These are phyloP conservation scores for Gossypium australe DNA, from an alignment of 345 rosid genomes.

Conservation along the genomic window DNA sequence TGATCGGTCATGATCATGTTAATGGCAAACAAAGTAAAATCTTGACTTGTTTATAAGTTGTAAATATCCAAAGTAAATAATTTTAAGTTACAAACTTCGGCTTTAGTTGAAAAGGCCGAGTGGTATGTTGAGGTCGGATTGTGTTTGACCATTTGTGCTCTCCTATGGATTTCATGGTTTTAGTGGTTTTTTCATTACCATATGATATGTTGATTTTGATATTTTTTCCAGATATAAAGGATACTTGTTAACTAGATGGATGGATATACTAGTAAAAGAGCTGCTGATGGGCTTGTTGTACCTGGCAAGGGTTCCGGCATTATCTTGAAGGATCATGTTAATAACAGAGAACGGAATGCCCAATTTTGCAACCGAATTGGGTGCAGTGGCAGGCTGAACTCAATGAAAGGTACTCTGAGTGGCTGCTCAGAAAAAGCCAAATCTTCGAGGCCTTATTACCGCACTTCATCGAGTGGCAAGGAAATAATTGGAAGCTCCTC, in stretches of 20 bases:
- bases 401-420: conserved; percentile 42
- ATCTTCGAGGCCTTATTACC: conserved; percentile 42
- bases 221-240: conserved; percentile 30
- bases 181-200: background rate
- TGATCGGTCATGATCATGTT: background rate
- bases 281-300: conserved; percentile 35
- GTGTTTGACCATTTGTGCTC: background rate
- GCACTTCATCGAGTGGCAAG: conserved; percentile 51
- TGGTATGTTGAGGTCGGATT: background rate
- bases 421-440: conserved; percentile 49
- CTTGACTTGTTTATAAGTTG: background rate
- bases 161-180: background rate
- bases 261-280: conserved; percentile 63
- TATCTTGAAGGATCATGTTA: conserved; percentile 53
- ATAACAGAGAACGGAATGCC: conserved; percentile 46
- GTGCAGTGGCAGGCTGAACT: conserved; percentile 52
- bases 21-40: background rate
- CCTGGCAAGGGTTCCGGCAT: conserved; percentile 49
- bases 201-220: background rate
- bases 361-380: conserved; percentile 61
- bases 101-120: background rate
- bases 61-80: background rate
- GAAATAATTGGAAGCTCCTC: conserved; percentile 71
- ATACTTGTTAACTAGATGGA: conserved; percentile 49
- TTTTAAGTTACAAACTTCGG: background rate